Base-by-base conservation (phyloP, 2,329 filamentous ascomycete genomes). In the Scedosporium dehoogii region DNA sequence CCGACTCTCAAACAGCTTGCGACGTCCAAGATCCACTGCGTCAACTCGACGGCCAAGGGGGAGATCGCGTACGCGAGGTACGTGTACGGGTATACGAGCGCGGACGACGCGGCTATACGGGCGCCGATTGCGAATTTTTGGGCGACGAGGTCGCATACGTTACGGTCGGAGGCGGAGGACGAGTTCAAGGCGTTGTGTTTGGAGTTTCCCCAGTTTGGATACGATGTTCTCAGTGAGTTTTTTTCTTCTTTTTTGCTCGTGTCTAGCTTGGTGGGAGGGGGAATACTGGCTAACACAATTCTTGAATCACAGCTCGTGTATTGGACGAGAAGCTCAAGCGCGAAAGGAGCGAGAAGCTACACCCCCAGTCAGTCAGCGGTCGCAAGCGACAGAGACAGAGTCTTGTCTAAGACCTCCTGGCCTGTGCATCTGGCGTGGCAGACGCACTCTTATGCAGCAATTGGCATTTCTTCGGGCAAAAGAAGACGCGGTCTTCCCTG, bases 61-160 rank as follows among this genome's bases (percentile, higher is more conserved):
- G 92, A 97, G 79, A 92, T 97, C 70, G 85, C 87, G 27, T 97
- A 96, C 74, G 92, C 92, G 7, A 86, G 91, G 72, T 97, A 92
- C 76, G 89, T 96, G 38, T 96, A 96, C 78, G 85, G 85, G 64
- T 85, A 91, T 75, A 94, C 90, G 10, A 74, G 76, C 62, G 75
- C 80, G 58, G 85, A 89, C 64, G 91, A 96, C 74, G 78, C 75
- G 12, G 84, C 84, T 2, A 91, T 96, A 69, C 86, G 92, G 68
- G 89, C 85, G 66, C 91, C 92, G 1, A 86, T 96, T 59, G 91
- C 90, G n/a, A 88, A 87, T 62, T 96, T 96, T 79, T 96, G 92
- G 92, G 91, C 91, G 5, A 88, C 84, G 57, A 82, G 90, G 65
- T 87, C 84, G 64, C 91, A 94, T 76, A 87, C 90, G 12, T 78